Percentiles rank a stretch among this genome's conserved stretches.
These are phyloP conservation scores for rapeseed (Brassica napus) DNA, from an alignment of 345 rosid genomes.

Conservation along the genomic window DNA sequence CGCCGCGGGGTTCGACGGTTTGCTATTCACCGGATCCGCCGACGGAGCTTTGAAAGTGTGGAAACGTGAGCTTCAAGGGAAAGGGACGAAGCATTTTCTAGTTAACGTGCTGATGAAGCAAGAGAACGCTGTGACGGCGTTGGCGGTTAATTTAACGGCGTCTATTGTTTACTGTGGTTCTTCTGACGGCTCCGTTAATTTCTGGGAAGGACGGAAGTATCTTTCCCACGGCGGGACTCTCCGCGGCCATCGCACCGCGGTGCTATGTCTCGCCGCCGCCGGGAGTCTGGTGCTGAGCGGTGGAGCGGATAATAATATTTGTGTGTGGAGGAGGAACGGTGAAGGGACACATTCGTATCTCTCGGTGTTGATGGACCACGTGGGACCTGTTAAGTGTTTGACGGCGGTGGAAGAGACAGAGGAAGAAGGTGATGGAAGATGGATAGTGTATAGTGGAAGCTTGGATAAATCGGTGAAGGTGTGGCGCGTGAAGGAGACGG, in stretches of 20 bases:
- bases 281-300: slow-evolving; percentile 77
- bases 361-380: slow-evolving; percentile 68
- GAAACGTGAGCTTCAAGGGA: slow-evolving; percentile 59
- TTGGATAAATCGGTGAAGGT: slow-evolving; percentile 79
- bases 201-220: slow-evolving; percentile 63
- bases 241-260: slow-evolving; percentile 74
- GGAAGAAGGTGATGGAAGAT: slow-evolving; percentile 41
- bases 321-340: slow-evolving; percentile 68
- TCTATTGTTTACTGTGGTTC: slow-evolving; percentile 68
- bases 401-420: slow-evolving; percentile 66
- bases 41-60: slow-evolving; percentile 70
- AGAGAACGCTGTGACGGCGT: slow-evolving; percentile 76
- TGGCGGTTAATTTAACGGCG: slow-evolving; percentile 55
- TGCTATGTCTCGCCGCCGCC: slow-evolving; percentile 59
- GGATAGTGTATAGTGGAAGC: slow-evolving; percentile 85
- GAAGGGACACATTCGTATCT: slow-evolving; percentile 61
- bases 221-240: slow-evolving; percentile 64
- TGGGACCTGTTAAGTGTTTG: slow-evolving; percentile 83
- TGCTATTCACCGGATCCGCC: slow-evolving; percentile 69
- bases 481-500: slow-evolving; percentile 72
- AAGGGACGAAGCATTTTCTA: slow-evolving; percentile 57
- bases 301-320: slow-evolving; percentile 81
- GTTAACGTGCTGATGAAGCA: slow-evolving; percentile 63
- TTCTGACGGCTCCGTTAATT: slow-evolving; percentile 64
- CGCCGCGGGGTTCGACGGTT: slow-evolving; percentile 46